Conservation (phyloP, 441 rosid genomes). For the Manihot esculenta region DNA sequence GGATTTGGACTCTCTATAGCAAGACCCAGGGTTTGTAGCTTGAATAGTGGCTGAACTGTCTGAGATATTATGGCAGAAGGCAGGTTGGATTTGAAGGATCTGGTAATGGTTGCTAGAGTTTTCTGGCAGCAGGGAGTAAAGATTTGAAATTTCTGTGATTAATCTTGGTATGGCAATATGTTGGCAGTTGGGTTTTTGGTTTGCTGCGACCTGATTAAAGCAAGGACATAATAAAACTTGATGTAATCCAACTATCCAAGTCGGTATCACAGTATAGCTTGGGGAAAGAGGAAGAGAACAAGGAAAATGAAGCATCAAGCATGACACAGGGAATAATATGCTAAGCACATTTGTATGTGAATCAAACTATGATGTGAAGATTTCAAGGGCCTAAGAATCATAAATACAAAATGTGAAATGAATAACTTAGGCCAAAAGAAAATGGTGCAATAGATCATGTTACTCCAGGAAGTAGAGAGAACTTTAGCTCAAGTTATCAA, state of each 20-base stretch:
- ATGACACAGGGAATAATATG: background rate
- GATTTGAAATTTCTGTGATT: background rate
- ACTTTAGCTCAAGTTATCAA: background rate
- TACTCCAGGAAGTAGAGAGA: background rate
- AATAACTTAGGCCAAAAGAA: background rate
- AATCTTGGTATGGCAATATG: background rate
- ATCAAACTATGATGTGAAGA: background rate
- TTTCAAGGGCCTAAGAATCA: background rate
- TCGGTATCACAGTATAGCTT: background rate
- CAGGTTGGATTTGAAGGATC: background rate
- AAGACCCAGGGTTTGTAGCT: background rate
- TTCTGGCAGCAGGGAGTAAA: background rate
- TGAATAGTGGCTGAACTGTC: background rate
- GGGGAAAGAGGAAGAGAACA: background rate
- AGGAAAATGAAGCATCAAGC: background rate
- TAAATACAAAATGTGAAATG: background rate
- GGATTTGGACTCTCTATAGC: background rate
- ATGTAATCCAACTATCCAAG: background rate
- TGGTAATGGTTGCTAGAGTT: background rate
- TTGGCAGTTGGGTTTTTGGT: background rate
- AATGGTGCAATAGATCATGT: background rate
- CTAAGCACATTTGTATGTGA: background rate
- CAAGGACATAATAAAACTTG: background rate
- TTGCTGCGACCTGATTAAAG: background rate
- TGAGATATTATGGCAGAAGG: background rate